phyloP scores from a whole-genome alignment of 495 filamentous ascomycete genomes.

The Annulohypoxylon bovei region DNA sequence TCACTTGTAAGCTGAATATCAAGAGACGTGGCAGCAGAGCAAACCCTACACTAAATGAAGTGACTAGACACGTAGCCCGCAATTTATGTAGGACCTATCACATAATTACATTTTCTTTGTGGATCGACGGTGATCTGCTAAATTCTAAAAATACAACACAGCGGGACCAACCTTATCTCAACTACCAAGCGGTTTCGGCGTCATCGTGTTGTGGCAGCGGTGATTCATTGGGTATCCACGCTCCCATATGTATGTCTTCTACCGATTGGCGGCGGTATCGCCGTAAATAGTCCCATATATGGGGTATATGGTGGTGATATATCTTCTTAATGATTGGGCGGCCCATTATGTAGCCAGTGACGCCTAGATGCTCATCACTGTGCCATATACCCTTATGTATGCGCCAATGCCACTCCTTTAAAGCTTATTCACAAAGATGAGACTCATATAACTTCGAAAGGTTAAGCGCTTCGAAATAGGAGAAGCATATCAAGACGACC shows the following conservation, averaged over 20 bases:
- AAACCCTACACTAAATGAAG: neutral
- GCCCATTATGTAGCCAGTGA: conserved; percentile 7
- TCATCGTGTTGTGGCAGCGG: neutral
- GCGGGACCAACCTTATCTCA: conserved; percentile 19
- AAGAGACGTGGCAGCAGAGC: conserved; percentile 22
- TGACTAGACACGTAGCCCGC: conserved; percentile 17
- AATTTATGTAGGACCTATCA: conserved; percentile 13
- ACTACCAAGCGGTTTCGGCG: conserved; percentile 1
- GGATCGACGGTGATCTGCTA: conserved; percentile 12
- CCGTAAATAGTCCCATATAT: neutral
- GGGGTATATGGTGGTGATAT: neutral
- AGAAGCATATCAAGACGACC: neutral
- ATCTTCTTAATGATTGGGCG: neutral
- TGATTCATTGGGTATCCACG: neutral
- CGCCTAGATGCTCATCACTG: neutral
- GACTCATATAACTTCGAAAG: conserved; percentile 1
- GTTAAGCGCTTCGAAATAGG: neutral
- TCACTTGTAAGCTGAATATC: neutral
- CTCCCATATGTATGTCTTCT: conserved; percentile 6
- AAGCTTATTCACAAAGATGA: neutral
- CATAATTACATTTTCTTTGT: neutral
- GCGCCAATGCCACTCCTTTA: neutral
- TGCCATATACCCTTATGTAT: neutral
- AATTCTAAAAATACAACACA: conserved; percentile 4
- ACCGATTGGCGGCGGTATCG: conserved; percentile 7